Conservation (phyloP, 2,329 filamentous ascomycete genomes). For the Penicillium corylophilum region DNA sequence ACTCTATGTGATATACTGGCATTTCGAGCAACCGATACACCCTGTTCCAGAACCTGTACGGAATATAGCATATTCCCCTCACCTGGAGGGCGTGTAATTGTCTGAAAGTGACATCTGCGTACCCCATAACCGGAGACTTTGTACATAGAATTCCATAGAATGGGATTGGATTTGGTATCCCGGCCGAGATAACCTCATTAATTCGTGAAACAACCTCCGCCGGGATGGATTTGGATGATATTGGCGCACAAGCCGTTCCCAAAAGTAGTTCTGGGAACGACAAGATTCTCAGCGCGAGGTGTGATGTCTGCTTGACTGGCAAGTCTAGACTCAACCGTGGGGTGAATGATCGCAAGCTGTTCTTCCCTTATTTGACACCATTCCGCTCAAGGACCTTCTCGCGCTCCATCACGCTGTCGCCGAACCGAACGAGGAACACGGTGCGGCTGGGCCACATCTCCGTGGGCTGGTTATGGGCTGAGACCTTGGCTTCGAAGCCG, state of each 20-base stretch:
- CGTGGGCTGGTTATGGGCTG: conserved; percentile 71
- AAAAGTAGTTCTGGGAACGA: neutral
- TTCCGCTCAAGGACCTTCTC: conserved; percentile 75
- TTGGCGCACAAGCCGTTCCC: neutral
- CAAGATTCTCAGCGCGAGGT: neutral
- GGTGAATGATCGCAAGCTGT: neutral
- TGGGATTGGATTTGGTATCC: neutral
- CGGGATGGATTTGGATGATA: neutral
- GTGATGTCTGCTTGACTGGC: neutral
- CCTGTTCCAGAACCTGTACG: conserved; percentile 1
- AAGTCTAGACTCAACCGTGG: neutral
- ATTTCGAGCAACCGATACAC: conserved; percentile 16
- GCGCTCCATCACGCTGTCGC: conserved; percentile 84
- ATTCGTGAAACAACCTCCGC: neutral
- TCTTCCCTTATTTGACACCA: conserved; percentile 42
- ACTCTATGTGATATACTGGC: conserved; percentile 11
- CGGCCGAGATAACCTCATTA: neutral
- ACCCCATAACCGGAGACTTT: conserved; percentile 2
- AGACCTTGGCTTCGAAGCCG: conserved; percentile 84
- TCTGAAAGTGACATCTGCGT: conserved; percentile 4
- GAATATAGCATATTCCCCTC: conserved; percentile 13
- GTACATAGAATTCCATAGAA: conserved; percentile 8
- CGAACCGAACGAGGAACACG: conserved; percentile 92
- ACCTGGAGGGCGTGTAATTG: conserved; percentile 18
- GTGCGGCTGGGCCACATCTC: conserved; percentile 97